Base-by-base conservation (phyloP, 345 rosid genomes). In the Camelina hispida region DNA sequence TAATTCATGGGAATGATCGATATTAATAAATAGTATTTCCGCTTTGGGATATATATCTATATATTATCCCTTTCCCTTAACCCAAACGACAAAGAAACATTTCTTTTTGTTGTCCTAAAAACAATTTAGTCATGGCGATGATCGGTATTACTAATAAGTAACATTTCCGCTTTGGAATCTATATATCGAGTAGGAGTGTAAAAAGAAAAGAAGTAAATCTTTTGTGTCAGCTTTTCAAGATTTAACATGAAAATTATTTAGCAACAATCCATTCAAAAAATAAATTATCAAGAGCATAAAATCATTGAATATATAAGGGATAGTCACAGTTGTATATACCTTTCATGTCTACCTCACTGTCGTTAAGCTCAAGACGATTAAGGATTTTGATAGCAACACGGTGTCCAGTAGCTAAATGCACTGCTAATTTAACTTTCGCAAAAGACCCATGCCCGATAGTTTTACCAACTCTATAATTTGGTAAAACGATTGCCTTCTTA, bases 371-470 rank as follows among this genome's bases (percentile, higher is more conserved):
- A 28, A 80, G 82, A 16, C 91, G 97, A 50, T 88, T 85, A 70
- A 93, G 91, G 68, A 93, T 88, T 87, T 93, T 93, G 81, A 93
- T 85, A 15, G 98, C 98, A 74, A 93, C 98, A 77, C 88, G 83
- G 81, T 80, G 87, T 43, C 95, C 88, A 18, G 98, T 93, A 62
- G 83, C 71, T 46, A 78, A 71, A 82, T 93, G 98, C 66, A 76
- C 85, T 9, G 96, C 98, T 71, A 87, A 81, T 84, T 91, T 93
- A 75, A 91, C 97, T 84, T 91, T 88, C 7, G 89, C 88, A 72
- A 93, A 93, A 22, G 97, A 75, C 56, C 98, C 97, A 53, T 82
- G 79, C 53, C 98, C 98, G 38, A 91, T 85, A 52, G 87, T 87
- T 84, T 81, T 89, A 52, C 89, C 93, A 68, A 88, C 81, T 80